Conservation (phyloP, 768 basidiomycete genomes). For the Mycena polygramma region DNA sequence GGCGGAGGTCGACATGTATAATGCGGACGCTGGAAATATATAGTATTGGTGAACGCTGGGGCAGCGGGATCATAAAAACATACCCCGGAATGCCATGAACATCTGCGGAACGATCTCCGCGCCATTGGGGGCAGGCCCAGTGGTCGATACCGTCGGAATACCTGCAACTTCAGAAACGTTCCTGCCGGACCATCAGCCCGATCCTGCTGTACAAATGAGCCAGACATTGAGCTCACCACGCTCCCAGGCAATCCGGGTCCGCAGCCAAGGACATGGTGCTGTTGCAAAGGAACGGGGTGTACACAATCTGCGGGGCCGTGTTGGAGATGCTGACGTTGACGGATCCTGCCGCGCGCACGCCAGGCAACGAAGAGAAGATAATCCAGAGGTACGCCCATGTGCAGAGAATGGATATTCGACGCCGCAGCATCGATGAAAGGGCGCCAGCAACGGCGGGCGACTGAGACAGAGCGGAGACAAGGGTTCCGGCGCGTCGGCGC, state of each 20-base stretch:
- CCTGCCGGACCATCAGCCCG: constrained; percentile 40
- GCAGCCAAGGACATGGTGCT: constrained; percentile 38
- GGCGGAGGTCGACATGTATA: constrained; percentile 58
- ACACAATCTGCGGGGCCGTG: constrained; percentile 56
- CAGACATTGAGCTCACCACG: constrained; percentile 53
- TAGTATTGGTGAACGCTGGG: background rate
- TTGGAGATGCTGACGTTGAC: constrained; percentile 55
- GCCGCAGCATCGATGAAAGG: constrained; percentile 24
- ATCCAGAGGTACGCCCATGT: constrained; percentile 10
- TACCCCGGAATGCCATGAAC: constrained; percentile 70
- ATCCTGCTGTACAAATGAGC: background rate
- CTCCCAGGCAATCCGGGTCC: constrained; percentile 54
- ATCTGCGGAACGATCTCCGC: constrained; percentile 66
- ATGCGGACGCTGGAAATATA: constrained; percentile 51
- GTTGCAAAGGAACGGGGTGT: constrained; percentile 63
- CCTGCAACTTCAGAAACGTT: constrained; percentile 43
- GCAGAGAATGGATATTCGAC: constrained; percentile 11
- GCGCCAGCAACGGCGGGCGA: constrained; percentile 4
- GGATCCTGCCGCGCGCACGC: constrained; percentile 22
- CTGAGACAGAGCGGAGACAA: background rate
- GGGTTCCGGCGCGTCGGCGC: background rate
- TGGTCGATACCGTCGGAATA: constrained; percentile 50
- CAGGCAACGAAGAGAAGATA: constrained; percentile 15
- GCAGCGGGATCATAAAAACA: constrained; percentile 9
- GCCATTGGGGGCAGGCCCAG: constrained; percentile 58